Evolutionary conservation across 257 asterid species (phyloP).

Genomic region (Solanum chiquidenum): DNA sequence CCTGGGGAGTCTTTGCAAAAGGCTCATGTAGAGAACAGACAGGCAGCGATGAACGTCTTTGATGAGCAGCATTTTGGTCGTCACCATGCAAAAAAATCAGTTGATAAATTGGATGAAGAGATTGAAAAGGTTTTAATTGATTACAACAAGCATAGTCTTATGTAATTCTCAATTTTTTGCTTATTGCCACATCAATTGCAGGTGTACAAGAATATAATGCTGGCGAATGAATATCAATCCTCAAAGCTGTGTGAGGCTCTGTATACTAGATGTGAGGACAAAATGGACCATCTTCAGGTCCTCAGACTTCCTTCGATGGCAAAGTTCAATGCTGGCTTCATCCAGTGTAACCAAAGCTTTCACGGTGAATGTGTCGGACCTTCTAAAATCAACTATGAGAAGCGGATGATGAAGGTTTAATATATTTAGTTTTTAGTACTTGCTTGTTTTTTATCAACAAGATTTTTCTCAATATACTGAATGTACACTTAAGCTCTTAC

Average conservation of each 20-base stretch:
- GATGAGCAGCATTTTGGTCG: conserved; percentile 98
- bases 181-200: conserved; percentile 21
- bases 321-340: conserved; percentile 91
- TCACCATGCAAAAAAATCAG: conserved; percentile 84
- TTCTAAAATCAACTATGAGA: conserved; percentile 70
- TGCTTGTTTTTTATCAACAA: not conserved
- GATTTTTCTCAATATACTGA: not conserved
- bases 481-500: not conserved
- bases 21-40: conserved; percentile 56
- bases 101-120: conserved; percentile 71
- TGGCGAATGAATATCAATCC: conserved; percentile 79
- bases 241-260: conserved; percentile 84
- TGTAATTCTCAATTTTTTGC: conserved; percentile 3
- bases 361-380: conserved; percentile 89
- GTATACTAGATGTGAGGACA: conserved; percentile 80
- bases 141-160: not conserved
- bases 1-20: conserved; percentile 50
- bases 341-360: conserved; percentile 88
- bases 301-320: conserved; percentile 98
- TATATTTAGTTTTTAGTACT: not conserved
- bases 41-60: conserved; percentile 53
- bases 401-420: conserved; percentile 83
- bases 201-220: conserved; percentile 55
- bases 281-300: conserved; percentile 96
- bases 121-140: conserved; percentile 53